Evolutionary conservation across 768 basidiomycete species (phyloP), one percentile per base, ranked within the genome.

Genomic region (Russula olivacea): DNA sequence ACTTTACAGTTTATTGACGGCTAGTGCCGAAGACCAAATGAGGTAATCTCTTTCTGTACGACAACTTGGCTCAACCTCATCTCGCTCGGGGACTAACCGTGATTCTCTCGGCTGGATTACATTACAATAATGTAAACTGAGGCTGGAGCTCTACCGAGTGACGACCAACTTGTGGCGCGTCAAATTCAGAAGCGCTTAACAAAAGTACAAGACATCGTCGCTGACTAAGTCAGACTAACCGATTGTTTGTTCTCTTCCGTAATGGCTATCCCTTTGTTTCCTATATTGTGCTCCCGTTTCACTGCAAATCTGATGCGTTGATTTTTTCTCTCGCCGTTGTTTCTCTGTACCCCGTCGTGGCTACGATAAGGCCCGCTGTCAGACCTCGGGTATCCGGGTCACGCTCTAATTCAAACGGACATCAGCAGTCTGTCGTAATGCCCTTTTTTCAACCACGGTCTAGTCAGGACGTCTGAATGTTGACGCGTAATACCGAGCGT

Each of bases 1-100:
- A 66, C 74, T 69, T 59, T 72, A 73, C 66, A 78, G 77, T 73
- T 75, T 21, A 59, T 66, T 76, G 79, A n/a, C 48, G 63, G 63
- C 58, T 3, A 30, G n/a, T 32, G 23, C 63, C 58, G 63, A 34
- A 43, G 4, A 41, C 62, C 62, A 38, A 48, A 32, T 43, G 28
- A 11, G 53, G 52, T 63, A 43, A 62, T 38, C 63, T 57, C 51
- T 36, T 41, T 30, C 28, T 4, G n/a, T n/a, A n/a, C n/a, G n/a
- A 28, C 28, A 28, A 28, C 28, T 28, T n/a, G n/a, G n/a, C n/a
- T n/a, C n/a, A n/a, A n/a, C n/a, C n/a, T n/a, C n/a, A n/a, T n/a
- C n/a, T n/a, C 40, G 4, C 40, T 41, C 17, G 40, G 40, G 6
- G 30, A 30, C 28, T 1, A 30, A 30, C 30, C 5, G 30, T n/a